These are phyloP conservation scores for Adenanthera pavonina DNA, from an alignment of 306 rosid genomes.

Conservation along the genomic window DNA sequence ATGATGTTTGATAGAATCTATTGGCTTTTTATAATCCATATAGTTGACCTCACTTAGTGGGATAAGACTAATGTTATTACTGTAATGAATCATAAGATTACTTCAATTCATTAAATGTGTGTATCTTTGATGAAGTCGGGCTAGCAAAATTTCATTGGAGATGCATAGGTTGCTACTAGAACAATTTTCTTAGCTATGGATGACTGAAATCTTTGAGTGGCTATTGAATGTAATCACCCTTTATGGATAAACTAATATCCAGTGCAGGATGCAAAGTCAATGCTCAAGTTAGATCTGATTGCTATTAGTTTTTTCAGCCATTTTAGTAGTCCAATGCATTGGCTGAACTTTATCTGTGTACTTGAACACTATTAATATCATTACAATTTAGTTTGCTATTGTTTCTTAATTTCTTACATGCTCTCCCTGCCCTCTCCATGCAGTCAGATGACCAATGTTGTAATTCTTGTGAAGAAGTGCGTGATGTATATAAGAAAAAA, in stretches of 20 bases:
- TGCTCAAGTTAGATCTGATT: constrained; percentile 20
- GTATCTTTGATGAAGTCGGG: background rate
- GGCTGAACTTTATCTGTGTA: constrained; percentile 20
- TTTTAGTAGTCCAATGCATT: constrained; percentile 25
- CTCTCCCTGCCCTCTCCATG: constrained; percentile 38
- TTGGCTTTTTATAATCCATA: too few species aligned
- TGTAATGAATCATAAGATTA: background rate
- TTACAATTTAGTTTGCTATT: constrained; percentile 13
- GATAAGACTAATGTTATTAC: too few species aligned
- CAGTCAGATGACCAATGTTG: constrained; percentile 93
- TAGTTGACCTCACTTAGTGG: too few species aligned
- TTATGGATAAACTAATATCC: background rate
- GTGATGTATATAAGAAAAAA: constrained; percentile 85
- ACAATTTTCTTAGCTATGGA: constrained; percentile 11
- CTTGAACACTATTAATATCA: constrained; percentile 16
- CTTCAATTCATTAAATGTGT: background rate
- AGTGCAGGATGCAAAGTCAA: constrained; percentile 2
- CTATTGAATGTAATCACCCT: constrained; percentile 1
- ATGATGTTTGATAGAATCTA: too few species aligned
- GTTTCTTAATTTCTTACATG: constrained; percentile 36
- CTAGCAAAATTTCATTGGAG: background rate
- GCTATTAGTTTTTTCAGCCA: constrained; percentile 8
- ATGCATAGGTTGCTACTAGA: constrained; percentile 18
- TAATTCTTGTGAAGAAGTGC: constrained; percentile 91
- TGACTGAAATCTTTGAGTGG: background rate